Base-by-base conservation (phyloP, 768 basidiomycete genomes). In the Tylopilus sp. region DNA sequence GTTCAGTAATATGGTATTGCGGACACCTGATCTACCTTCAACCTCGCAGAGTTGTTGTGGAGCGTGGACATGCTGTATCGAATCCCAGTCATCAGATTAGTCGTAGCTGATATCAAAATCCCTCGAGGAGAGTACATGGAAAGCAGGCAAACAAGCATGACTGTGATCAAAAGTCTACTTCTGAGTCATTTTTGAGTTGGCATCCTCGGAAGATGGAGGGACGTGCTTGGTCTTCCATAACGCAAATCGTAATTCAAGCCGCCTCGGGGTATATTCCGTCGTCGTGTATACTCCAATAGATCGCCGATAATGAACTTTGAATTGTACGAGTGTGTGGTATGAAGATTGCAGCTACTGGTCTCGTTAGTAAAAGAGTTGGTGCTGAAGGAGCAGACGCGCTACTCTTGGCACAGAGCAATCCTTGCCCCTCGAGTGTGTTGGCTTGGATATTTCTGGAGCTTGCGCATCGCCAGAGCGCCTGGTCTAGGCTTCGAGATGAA, bases 371-470 rank as follows among this genome's bases (percentile, higher is more conserved):
- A 49, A 33, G 45, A 47, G 33, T 30, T 52, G 21, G 9, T 58
- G n/a, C 17, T 45, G 52, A 61, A 12, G 54, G 51, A n/a, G 51
- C 37, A 9, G 43, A 48, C 8, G n/a, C 50, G 0, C 43, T 57
- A n/a, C 33, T 61, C n/a, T 45, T 17, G 9, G 34, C 17, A 17
- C 17, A 36, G 34, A n/a, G 34, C 4, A 36, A n/a, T n/a, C 34
- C 45, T 36, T 17, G 63, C 71, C 55, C 58, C 79, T n/a, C 84
- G 3, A 80, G 74, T 30, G 74, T 77, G 3, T 52, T 82, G 22
- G 71, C 76, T 45, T 89, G 83, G 82, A 76, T 78, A 3, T 66
- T 89, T 1, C 72, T 83, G 47, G 81, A 84, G 60, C 74, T 91
- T 8, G 77, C 83, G 0, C 75, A 72, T 29, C 68, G 83, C 55